Percentiles rank a stretch among this genome's conserved stretches.
These are phyloP conservation scores for Mallotus repandus DNA, from an alignment of 441 rosid genomes.

Conservation along the genomic window DNA sequence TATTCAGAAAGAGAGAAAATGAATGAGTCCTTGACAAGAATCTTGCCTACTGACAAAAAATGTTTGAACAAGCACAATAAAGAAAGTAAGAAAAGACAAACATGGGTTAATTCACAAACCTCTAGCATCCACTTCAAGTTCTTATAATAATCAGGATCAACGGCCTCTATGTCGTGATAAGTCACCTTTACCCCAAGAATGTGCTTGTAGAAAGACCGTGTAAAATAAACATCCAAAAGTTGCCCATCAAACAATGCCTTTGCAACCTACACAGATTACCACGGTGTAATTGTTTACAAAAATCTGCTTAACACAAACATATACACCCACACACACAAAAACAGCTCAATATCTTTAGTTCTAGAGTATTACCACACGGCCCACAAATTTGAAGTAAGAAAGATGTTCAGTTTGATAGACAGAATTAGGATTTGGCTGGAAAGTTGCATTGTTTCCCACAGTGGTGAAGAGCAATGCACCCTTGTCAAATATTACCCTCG, in stretches of 20 bases:
- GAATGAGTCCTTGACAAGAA: slow-evolving; percentile 1
- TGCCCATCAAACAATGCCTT: slow-evolving; percentile 98
- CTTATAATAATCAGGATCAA: slow-evolving; percentile 99
- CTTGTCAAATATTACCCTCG: slow-evolving; percentile 96
- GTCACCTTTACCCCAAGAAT: slow-evolving; percentile 97
- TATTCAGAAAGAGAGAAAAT: slow-evolving; percentile 4
- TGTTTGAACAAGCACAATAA: background rate
- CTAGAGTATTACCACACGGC: slow-evolving; percentile 74
- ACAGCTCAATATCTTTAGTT: slow-evolving; percentile 19
- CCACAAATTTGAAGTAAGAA: slow-evolving; percentile 95
- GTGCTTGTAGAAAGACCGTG: slow-evolving; percentile 96
- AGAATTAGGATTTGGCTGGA: slow-evolving; percentile 98
- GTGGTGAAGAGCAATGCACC: slow-evolving; percentile 96
- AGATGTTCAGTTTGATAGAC: slow-evolving; percentile 98
- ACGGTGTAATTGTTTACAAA: slow-evolving; percentile 15
- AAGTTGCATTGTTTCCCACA: slow-evolving; percentile 91
- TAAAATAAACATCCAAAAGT: slow-evolving; percentile 97
- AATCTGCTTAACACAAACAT: slow-evolving; percentile 6
- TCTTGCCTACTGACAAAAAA: background rate
- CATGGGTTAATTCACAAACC: slow-evolving; percentile 46
- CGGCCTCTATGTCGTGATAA: slow-evolving; percentile 98
- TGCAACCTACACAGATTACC: slow-evolving; percentile 67
- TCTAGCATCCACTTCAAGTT: slow-evolving; percentile 98
- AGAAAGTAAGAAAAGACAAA: slow-evolving; percentile 5
- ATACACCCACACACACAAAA: background rate